A percentile compares a stretch with the other conserved stretches of the same genome.
Conservation (phyloP, 768 basidiomycete species). For the Mrakia hoshinonis region DNA sequence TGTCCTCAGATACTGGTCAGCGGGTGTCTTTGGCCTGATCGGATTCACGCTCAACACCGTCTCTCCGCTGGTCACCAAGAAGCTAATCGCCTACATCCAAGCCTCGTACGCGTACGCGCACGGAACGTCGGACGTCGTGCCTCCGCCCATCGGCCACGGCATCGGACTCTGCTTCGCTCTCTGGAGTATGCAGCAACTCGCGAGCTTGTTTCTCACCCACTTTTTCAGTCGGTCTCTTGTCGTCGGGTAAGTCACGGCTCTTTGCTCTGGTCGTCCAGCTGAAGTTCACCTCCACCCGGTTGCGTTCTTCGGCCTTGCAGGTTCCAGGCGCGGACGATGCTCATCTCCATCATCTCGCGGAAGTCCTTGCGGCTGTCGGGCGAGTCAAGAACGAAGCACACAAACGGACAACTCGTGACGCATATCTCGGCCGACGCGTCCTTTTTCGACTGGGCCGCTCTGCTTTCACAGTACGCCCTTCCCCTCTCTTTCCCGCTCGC, state of each 20-base stretch:
- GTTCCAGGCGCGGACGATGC: slow-evolving; percentile 15
- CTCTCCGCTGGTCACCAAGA: slow-evolving; percentile 53
- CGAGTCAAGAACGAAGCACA: slow-evolving; percentile 52
- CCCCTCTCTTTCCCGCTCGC: no score
- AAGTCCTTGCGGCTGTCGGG: slow-evolving; percentile 62
- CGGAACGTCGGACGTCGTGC: slow-evolving; percentile 43
- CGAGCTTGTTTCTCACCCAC: slow-evolving; percentile 46
- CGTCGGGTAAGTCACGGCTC: no score
- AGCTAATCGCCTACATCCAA: slow-evolving; percentile 53
- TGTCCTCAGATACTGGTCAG: slow-evolving; percentile 40
- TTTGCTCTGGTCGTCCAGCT: no score
- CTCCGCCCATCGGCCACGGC: slow-evolving; percentile 48
- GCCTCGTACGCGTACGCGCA: slow-evolving; percentile 45
- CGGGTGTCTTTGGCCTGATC: slow-evolving; percentile 47
- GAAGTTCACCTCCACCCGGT: no score
- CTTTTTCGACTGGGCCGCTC: slow-evolving; percentile 47
- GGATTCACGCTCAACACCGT: slow-evolving; percentile 45
- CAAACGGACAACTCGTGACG: slow-evolving; percentile 58
- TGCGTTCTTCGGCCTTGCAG: no score
- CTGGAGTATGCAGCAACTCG: slow-evolving; percentile 57
- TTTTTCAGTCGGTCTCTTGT: slow-evolving; percentile 18
- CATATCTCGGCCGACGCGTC: slow-evolving; percentile 59
- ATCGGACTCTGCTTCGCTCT: slow-evolving; percentile 68
- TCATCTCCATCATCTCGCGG: slow-evolving; percentile 50
- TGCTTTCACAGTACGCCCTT: neutral